A percentile compares a stretch with the other conserved stretches of the same genome.
Conservation (phyloP, 352 stramenopile genomes). For the Globisporangium megalacanthum region DNA sequence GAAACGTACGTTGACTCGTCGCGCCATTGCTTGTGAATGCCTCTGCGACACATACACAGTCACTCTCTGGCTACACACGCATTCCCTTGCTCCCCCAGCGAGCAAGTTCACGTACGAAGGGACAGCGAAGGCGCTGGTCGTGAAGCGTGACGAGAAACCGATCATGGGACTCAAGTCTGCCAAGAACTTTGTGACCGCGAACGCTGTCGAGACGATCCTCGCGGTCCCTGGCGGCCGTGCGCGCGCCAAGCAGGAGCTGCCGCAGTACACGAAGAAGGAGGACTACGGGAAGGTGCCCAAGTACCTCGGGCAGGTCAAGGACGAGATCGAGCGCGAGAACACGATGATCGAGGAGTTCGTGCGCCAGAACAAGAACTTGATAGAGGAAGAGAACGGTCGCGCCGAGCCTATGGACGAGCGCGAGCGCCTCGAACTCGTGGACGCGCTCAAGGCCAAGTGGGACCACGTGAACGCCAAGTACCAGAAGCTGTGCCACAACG, state of each 20-base stretch:
- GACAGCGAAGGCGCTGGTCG: constrained; percentile 60
- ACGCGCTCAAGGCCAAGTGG: constrained; percentile 92
- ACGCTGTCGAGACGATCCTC: constrained; percentile 91
- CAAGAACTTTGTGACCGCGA: constrained; percentile 93
- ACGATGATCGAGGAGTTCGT: constrained; percentile 92
- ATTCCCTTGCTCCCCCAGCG: constrained; percentile 22
- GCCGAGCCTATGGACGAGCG: constrained; percentile 78
- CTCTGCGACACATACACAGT: not conserved
- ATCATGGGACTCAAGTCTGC: constrained; percentile 89
- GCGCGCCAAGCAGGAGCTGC: constrained; percentile 48
- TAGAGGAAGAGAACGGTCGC: constrained; percentile 61
- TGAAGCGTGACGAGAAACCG: constrained; percentile 84
- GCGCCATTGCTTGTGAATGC: not conserved
- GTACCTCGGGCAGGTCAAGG: constrained; percentile 90
- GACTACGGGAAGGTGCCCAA: constrained; percentile 91
- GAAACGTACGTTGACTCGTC: constrained; percentile 28
- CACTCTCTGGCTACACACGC: constrained; percentile 8
- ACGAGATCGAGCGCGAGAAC: constrained; percentile 91
- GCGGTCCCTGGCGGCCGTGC: constrained; percentile 58
- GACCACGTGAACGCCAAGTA: constrained; percentile 92
- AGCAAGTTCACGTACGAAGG: constrained; percentile 68
- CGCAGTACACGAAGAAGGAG: constrained; percentile 85
- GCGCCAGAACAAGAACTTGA: constrained; percentile 80
- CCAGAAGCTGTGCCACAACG: constrained; percentile 93
- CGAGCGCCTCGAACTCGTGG: constrained; percentile 79